Base-by-base conservation (phyloP, 2,329 filamentous ascomycete genomes). In the Alternaria viburni region DNA sequence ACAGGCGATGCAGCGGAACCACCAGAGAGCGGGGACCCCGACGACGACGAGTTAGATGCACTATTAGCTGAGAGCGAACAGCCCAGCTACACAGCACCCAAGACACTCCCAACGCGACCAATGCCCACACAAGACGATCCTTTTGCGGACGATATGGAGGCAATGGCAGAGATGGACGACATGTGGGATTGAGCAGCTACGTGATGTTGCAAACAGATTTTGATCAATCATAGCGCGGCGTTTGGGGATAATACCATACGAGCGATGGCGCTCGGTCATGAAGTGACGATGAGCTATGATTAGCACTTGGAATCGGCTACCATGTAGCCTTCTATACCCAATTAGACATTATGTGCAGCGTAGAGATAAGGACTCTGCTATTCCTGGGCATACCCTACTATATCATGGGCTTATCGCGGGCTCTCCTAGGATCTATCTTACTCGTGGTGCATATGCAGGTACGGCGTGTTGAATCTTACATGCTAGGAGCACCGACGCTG, bases 1-100 rank as follows among this genome's bases (percentile, higher is more conserved):
- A 62, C 72, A 61, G 44, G 69, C 64, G 32, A 69, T 64, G 50
- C 56, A 19, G 28, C 52, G 49, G 47, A 67, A 62, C 51, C 59
- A n/a, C 41, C 52, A 51, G 51, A 23, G 11, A 54, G 45, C n/a
- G 72, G 67, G 13, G 80, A 83, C 41, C 80, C 87, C 12, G 85
- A 87, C 59, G 80, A 81, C 36, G 81, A 85, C 64, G 84, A 86
- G 56, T 73, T 89, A 19, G 86, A 88, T 68, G 83, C 83, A 28
- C 76, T 89, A 26, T 79, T 89, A 56, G 84, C 83, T 28, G 86
- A 87, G 64, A 82, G 83, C 58, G 69, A 59, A 55, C 59, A 59
- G n/a, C 41, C 61, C 9, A 59, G 51, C 28, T 32, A 47, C 28
- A 56, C 60, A 51, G 25, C 62, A 51, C 44, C 64, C 52, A 67